These are phyloP conservation scores for Amphicarpaea edgeworthii DNA, from an alignment of 306 rosid genomes.

Conservation along the genomic window DNA sequence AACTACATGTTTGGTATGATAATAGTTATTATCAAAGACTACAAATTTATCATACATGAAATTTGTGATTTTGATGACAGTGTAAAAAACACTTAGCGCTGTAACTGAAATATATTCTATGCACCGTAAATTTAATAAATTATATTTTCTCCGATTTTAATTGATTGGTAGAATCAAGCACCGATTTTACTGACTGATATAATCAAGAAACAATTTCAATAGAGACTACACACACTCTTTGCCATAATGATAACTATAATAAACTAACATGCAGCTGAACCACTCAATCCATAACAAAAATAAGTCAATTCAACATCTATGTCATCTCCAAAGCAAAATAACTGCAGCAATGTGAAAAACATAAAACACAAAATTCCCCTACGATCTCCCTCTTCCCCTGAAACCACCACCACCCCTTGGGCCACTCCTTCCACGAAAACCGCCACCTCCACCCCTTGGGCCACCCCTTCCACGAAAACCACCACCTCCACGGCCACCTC, in stretches of 20 bases:
- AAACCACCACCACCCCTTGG: constrained; percentile 90
- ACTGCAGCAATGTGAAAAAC: constrained; percentile 35
- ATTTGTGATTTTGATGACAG: too few species aligned
- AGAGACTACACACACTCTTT: not conserved
- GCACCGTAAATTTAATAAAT: too few species aligned
- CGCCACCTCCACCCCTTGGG: constrained; percentile 85
- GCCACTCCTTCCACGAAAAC: constrained; percentile 84
- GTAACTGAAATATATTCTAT: too few species aligned
- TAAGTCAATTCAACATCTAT: constrained; percentile 29
- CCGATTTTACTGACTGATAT: not conserved
- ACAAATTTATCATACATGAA: too few species aligned
- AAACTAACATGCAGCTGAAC: constrained; percentile 38
- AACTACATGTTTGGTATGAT: too few species aligned
- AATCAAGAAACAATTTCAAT: not conserved
- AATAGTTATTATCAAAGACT: too few species aligned
- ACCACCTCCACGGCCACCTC: constrained; percentile 73
- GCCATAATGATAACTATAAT: not conserved
- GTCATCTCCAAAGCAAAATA: constrained; percentile 46
- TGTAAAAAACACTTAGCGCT: too few species aligned
- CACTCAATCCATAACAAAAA: constrained; percentile 40
- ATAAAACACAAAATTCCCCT: constrained; percentile 48
- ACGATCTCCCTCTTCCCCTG: constrained; percentile 90
- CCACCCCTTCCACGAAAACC: constrained; percentile 88
- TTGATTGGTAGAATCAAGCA: not conserved
- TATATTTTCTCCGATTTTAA: too few species aligned